phyloP scores from a whole-genome alignment of 257 asterid species.

The Misopates orontium region DNA sequence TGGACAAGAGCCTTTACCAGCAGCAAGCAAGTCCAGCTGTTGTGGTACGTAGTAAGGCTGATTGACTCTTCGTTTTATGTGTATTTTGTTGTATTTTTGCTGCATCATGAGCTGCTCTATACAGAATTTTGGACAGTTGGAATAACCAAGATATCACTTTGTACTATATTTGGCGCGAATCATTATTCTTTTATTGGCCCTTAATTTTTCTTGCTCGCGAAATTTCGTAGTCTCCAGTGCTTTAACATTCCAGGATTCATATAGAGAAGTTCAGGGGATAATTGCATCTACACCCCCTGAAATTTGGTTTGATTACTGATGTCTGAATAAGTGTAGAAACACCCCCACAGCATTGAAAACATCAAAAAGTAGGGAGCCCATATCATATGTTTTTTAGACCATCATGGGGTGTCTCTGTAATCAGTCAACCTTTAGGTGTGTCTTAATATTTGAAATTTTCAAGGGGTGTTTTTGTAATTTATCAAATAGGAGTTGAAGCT shows the following conservation, averaged over 20 bases:
- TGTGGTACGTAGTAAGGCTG: conserved; percentile 54
- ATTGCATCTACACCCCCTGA: neutral
- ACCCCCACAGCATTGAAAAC: no score
- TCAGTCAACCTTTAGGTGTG: no score
- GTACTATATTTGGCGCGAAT: conserved; percentile 7
- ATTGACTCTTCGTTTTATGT: conserved; percentile 20
- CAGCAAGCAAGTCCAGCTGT: conserved; percentile 54
- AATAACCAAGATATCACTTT: conserved; percentile 16
- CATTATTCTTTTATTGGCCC: neutral
- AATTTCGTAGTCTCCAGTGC: neutral
- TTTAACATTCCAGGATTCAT: no score
- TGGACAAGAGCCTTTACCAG: conserved; percentile 59
- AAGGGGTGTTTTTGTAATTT: no score
- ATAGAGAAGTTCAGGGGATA: neutral
- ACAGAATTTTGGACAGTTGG: conserved; percentile 18
- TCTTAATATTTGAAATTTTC: no score
- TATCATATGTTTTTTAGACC: no score
- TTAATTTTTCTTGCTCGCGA: neutral
- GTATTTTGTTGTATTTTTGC: conserved; percentile 12
- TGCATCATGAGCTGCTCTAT: neutral
- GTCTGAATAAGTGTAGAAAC: no score
- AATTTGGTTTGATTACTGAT: neutral
- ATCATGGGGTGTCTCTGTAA: no score
- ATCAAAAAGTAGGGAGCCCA: no score
- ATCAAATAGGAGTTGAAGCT: no score